Base-by-base conservation (phyloP, 2,329 filamentous ascomycete species). In the Neobulgaria alba region DNA sequence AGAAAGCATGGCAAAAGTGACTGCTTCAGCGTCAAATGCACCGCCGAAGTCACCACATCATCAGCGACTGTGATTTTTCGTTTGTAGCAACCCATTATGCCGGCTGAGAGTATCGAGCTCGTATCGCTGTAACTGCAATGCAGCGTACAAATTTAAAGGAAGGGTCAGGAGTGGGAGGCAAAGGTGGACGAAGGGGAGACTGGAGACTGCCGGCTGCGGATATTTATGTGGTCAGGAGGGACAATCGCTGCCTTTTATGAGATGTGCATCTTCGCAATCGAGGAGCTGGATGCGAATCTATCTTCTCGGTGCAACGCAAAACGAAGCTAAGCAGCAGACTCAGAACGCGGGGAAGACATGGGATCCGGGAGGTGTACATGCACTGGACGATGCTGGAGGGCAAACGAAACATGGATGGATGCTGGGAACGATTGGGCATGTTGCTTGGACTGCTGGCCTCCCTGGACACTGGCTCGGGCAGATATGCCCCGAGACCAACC, bases 41-140 rank as follows among this genome's bases (percentile, higher is more conserved):
- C 56, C 2, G 59, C 61, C 29, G 47, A 53, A 17, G 60, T 62
- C 39, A 62, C 52, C 5, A 48, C 47, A 51, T 63, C 57, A 49
- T 63, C 61, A 17, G 49, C 41, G 37, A 63, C 57, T 29, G 52
- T 52, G 36, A 62, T 57, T 18, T 56, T 62, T 16, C 60, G 48
- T 30, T 51, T 57, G 48, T 53, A 62, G 10, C 60, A 38, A 14
- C 33, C 48, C 58, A 61, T 60, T 9, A n/a, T 31, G 16, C 32
- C 12, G 17, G 30, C 7, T 33, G 14, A 33, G 30, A 14, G 23
- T 12, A 7, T 26, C 23, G 23, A n/a, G n/a, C n/a, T n/a, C n/a
- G n/a, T n/a, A n/a, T n/a, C n/a, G n/a, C n/a, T n/a, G n/a, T n/a
- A n/a, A n/a, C n/a, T n/a, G n/a, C n/a, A n/a, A n/a, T n/a, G n/a